Conservation (phyloP, 306 rosid genomes). For the Cajanus cajan region DNA sequence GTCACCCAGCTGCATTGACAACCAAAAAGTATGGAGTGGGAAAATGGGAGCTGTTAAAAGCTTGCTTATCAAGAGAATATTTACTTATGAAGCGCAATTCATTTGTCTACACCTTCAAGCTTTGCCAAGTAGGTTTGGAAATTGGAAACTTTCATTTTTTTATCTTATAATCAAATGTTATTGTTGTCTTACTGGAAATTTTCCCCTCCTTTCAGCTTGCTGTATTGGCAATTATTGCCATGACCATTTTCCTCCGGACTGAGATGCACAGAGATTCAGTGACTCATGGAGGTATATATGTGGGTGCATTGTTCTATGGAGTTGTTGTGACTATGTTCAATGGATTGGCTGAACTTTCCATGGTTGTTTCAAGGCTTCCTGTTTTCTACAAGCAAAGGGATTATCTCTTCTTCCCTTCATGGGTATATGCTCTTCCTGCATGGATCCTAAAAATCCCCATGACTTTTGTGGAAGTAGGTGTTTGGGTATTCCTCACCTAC, state of each 20-base stretch:
- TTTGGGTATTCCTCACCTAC: constrained; percentile 60
- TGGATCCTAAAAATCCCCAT: constrained; percentile 62
- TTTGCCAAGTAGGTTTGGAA: constrained; percentile 50
- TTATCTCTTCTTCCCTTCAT: constrained; percentile 57
- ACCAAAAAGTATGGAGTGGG: constrained; percentile 50
- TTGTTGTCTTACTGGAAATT: neutral
- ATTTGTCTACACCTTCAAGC: constrained; percentile 57
- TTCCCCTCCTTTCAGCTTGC: constrained; percentile 32
- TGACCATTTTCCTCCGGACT: constrained; percentile 57
- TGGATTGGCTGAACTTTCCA: constrained; percentile 57
- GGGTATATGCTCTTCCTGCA: constrained; percentile 61
- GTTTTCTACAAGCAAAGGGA: constrained; percentile 67
- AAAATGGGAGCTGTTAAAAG: constrained; percentile 46
- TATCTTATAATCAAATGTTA: neutral
- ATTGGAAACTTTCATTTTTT: neutral
- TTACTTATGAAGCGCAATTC: constrained; percentile 71
- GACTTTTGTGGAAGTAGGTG: constrained; percentile 47
- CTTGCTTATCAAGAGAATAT: constrained; percentile 59
- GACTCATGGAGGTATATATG: constrained; percentile 48
- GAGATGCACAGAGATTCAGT: constrained; percentile 59
- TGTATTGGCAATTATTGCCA: constrained; percentile 47
- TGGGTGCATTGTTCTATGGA: constrained; percentile 51
- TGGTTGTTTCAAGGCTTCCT: constrained; percentile 55
- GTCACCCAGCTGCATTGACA: constrained; percentile 57
- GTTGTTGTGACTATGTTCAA: constrained; percentile 54